Evolutionary conservation across 2,329 filamentous ascomycete genomes (phyloP), one percentile per base, ranked within the genome.

Genomic region (Epichloe uncinata): DNA sequence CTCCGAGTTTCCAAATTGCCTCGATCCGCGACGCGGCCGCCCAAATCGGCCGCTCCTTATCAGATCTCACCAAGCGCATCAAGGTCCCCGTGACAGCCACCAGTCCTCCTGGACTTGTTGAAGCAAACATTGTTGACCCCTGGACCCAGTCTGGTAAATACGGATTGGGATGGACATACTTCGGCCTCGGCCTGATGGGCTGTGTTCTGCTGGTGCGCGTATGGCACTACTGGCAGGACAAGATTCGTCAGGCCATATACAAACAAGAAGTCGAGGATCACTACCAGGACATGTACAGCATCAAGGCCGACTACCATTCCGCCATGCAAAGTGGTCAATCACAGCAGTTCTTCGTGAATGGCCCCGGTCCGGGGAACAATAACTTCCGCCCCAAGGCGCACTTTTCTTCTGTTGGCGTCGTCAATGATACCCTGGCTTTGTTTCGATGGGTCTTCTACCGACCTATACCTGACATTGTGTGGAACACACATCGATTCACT

Each of bases 161-260:
- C 69, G 88, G 77, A 2, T 69, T 87, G 47, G 87, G 84, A 51
- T 95, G 88, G 81, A 87, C 91, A 13, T 95, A 94, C 66, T 94
- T 95, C 60, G 82, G 85, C 48, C 66, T 94, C 45, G 79, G 82
- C 47, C 66, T 96, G 52, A 74, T 90, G 55, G 75, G 77, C 30
- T 60, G 79, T 49, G 81, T 90, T 4, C 69, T 85, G 11, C 60
- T 84, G 11, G 73, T 91, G 62, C 81, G 88, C 56, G 75, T 86
- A 62, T 95, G 90, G 74, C 85, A 95, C 66, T 82, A 85, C 57
- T 95, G 88, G 84, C 88, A 90, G 58, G 90, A 96, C 71, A 94
- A 93, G 70, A 87, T 95, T 56, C 81, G 90, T 57, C 86, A 90
- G 57, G 90, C 88, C 54, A 79, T 93, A 53, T 87, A 93, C 70